Percentiles rank a stretch among this genome's conserved stretches.
phyloP scores from a whole-genome alignment of 176 grass and related monocot species.

The Avena insularis region DNA sequence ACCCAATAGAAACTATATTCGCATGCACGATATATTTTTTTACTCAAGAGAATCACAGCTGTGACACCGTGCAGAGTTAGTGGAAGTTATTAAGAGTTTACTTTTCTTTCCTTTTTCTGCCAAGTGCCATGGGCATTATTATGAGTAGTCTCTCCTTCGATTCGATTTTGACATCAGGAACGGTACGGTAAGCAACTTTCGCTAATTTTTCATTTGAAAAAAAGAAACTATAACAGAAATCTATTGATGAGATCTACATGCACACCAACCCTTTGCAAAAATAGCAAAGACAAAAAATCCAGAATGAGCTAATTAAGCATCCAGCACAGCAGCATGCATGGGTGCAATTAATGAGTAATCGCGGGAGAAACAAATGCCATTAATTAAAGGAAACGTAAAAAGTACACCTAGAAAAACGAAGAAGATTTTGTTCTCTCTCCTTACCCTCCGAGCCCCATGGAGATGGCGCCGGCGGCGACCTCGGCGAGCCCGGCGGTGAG shows the following conservation, averaged over 20 bases:
- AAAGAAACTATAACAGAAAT: background rate
- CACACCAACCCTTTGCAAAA: background rate
- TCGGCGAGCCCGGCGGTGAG: slow-evolving; percentile 91
- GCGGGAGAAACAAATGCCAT: background rate
- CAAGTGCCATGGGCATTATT: background rate
- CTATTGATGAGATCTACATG: background rate
- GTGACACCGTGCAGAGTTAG: background rate
- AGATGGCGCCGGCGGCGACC: slow-evolving; percentile 94
- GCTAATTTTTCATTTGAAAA: background rate
- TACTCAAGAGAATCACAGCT: background rate
- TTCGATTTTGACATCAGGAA: background rate
- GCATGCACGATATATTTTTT: background rate
- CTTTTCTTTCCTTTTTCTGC: background rate
- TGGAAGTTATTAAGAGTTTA: background rate
- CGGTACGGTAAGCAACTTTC: background rate
- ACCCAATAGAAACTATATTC: background rate
- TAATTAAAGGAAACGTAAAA: background rate
- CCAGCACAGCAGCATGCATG: background rate
- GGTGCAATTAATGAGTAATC: background rate
- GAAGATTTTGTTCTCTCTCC: background rate
- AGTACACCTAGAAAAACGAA: background rate
- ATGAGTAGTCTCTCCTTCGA: background rate
- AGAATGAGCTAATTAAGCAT: background rate
- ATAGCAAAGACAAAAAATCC: background rate
- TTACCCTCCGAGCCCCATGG: slow-evolving; percentile 99